Evolutionary conservation across 2,329 filamentous ascomycete species (phyloP), one percentile per base, ranked within the genome.

Genomic region (Leptographium procerum): DNA sequence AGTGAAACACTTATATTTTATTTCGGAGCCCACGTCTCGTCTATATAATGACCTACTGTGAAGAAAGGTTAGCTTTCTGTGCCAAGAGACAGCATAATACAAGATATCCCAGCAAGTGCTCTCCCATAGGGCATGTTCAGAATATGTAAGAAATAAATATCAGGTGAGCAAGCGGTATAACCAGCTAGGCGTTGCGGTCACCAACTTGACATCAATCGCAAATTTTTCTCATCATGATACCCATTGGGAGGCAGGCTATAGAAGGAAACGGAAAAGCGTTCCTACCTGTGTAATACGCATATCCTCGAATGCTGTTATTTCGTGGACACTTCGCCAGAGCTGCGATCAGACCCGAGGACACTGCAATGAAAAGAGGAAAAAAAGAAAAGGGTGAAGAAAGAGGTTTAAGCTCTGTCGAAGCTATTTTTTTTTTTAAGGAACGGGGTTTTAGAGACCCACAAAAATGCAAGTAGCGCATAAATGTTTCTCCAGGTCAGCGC

Each of bases 131-230:
- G 54, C 33, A 45, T 43, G 22, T 91, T 64, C 89, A 92, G 88
- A 87, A 92, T 92, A 92, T 92, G 88, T 92, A 92, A 92, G 88
- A 90, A 63, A 80, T 80, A 73, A 89, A 85, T 91, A 85, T 94
- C 89, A 92, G 77, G 73, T 78, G 69, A 73, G 79, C 76, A 75
- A 69, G 75, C 78, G 85, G 84, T 89, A 85, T 84, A 77, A 84
- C 85, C 77, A 78, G 86, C 81, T 88, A 82, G 89, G 89, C 89
- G 86, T 85, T 87, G 81, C 85, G 75, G 78, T 88, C 87, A 89
- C 81, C 82, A 59, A 76, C 73, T 72, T 72, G 75, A 79, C 78
- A 84, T 94, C 88, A 91, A 89, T 91, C 89, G 89, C 89, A 94
- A 94, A 94, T 94, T 94, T 89, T 87, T 64, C 77, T 84, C 88